Evolutionary conservation across 805 yeast genomes (phyloP).

Genomic region (Candida coquimbonensis): DNA sequence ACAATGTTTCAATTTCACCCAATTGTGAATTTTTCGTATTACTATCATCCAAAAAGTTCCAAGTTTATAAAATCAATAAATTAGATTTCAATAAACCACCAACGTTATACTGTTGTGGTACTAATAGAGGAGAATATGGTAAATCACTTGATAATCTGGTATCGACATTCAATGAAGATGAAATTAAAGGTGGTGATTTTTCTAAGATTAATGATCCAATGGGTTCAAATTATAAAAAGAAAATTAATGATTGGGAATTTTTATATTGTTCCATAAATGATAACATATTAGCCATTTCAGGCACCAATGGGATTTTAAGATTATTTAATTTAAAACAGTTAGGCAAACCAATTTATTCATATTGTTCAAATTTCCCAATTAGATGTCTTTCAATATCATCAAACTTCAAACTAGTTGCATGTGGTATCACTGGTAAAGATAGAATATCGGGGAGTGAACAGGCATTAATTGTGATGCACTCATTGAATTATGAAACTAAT

Average conservation of each 20-base stretch:
- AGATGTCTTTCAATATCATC: constrained; percentile 70
- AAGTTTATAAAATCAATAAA: constrained; percentile 47
- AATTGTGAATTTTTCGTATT: constrained; percentile 60
- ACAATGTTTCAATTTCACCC: constrained; percentile 55
- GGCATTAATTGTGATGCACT: constrained; percentile 64
- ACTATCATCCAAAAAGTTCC: constrained; percentile 65
- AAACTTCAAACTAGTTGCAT: constrained; percentile 57
- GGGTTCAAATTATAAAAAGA: constrained; percentile 15
- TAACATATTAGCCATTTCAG: constrained; percentile 55
- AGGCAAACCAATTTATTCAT: constrained; percentile 64
- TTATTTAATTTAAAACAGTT: constrained; percentile 48
- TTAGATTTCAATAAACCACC: constrained; percentile 43
- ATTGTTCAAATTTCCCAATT: constrained; percentile 67
- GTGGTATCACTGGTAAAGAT: constrained; percentile 80
- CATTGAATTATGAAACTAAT: constrained; percentile 15
- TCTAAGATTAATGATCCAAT: constrained; percentile 4
- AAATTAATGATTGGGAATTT: constrained; percentile 50
- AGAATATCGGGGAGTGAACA: constrained; percentile 62
- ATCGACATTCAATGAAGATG: constrained; percentile 9
- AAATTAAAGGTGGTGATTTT: constrained; percentile 14
- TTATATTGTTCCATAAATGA: constrained; percentile 54
- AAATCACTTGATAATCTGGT: constrained; percentile 33
- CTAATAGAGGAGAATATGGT: constrained; percentile 64
- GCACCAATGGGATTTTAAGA: constrained; percentile 61
- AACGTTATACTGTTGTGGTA: constrained; percentile 56